A percentile compares a stretch with the other conserved stretches of the same genome.
phyloP scores from a whole-genome alignment of 768 basidiomycete genomes.

The Daedaleopsis sinensis region DNA sequence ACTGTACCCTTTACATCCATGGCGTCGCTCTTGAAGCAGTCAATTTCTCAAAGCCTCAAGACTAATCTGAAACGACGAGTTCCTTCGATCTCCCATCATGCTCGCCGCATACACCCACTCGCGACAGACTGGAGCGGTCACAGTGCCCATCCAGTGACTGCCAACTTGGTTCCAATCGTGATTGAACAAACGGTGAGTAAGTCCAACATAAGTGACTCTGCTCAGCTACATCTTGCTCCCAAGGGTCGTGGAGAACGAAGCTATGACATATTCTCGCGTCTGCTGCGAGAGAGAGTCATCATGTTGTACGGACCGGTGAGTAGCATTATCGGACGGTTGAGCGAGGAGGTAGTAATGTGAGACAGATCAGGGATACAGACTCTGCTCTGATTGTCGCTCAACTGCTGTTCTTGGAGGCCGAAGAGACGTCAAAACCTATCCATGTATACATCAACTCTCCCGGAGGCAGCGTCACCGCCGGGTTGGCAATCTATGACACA shows the following conservation, averaged over 20 bases:
- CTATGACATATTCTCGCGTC: conserved; percentile 95
- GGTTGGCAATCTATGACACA: conserved; percentile 96
- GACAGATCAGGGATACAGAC: conserved; percentile 86
- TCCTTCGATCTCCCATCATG: conserved; percentile 4
- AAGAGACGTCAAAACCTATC: conserved; percentile 92
- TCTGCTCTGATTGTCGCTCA: conserved; percentile 90
- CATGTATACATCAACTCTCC: conserved; percentile 98
- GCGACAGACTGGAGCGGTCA: conserved; percentile 34
- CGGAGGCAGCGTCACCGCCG: conserved; percentile 94
- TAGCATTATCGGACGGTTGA: conserved; percentile 10
- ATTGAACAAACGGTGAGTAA: conserved; percentile 82
- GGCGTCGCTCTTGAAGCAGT: conserved; percentile 1
- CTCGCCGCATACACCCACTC: conserved; percentile 57
- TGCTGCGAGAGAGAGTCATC: conserved; percentile 91
- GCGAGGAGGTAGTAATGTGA: neutral
- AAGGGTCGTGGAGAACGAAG: conserved; percentile 87
- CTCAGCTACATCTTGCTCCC: conserved; percentile 5
- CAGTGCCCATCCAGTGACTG: conserved; percentile 13
- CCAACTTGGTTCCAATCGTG: conserved; percentile 82
- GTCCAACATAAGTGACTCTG: neutral
- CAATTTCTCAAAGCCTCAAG: neutral
- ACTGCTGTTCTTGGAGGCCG: conserved; percentile 93
- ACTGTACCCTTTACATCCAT: too few relatives aligned
- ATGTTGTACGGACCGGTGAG: conserved; percentile 92
- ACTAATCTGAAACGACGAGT: neutral